Percentiles rank a stretch among this genome's conserved stretches.
Conservation (phyloP, 2,329 filamentous ascomycete species). For the Alternaria gansuensis region DNA sequence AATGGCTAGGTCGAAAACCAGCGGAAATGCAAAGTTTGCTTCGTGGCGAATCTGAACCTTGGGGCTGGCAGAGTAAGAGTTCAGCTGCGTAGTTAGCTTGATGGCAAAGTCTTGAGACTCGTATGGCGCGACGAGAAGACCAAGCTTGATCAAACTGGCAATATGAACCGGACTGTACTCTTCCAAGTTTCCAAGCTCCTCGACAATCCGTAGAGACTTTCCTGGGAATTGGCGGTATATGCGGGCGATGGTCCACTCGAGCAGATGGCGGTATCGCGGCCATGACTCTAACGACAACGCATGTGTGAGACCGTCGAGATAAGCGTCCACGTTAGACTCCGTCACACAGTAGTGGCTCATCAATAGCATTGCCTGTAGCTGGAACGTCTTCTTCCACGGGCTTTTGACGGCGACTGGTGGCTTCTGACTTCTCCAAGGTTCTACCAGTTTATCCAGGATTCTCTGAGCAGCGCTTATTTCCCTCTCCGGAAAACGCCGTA, state of each 20-base stretch:
- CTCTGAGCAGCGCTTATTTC: constrained; percentile 36
- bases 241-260: constrained; percentile 60
- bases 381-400: constrained; percentile 60
- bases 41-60: constrained; percentile 64
- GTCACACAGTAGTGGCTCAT: constrained; percentile 52
- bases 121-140: constrained; percentile 54
- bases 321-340: constrained; percentile 38
- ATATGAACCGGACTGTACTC: constrained; percentile 59
- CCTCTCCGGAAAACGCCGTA: constrained; percentile 50
- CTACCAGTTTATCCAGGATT: constrained; percentile 50
- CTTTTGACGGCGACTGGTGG: constrained; percentile 55
- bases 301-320: constrained; percentile 53
- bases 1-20: constrained; percentile 54
- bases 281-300: constrained; percentile 58
- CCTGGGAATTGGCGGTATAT: constrained; percentile 51
- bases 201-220: constrained; percentile 47
- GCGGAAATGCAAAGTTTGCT: constrained; percentile 60
- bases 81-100: constrained; percentile 54
- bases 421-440: constrained; percentile 57
- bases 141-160: constrained; percentile 59
- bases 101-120: constrained; percentile 52
- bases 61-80: constrained; percentile 57
- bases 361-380: constrained; percentile 58
- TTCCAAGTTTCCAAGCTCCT: constrained; percentile 52
- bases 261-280: constrained; percentile 58